Base-by-base conservation (phyloP, 2,329 filamentous ascomycete species). In the Colletotrichum orchidophilum region DNA sequence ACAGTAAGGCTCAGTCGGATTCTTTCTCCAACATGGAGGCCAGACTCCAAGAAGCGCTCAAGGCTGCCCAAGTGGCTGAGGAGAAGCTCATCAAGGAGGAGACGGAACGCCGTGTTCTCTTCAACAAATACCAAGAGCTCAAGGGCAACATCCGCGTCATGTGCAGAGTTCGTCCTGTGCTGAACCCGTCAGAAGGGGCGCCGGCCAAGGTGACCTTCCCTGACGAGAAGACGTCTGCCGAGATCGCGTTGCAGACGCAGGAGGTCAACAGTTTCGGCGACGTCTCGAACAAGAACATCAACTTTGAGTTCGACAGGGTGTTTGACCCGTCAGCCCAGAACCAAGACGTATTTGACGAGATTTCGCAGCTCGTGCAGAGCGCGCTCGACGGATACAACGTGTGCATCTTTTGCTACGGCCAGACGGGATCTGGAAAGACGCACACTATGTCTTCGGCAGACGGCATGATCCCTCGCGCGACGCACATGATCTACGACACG, bases 121-220 rank as follows among this genome's bases (percentile, higher is more conserved):
- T 98, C 85, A 98, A 98, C 82, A 96, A 97, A 80, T 96, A 99
- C 57, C 95, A 99, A 80, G 96, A 99, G 78, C 89, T 99, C 71
- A 98, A 97, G 81, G 96, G 96, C 76, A 99, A 99, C 79, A 99
- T 99, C 77, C 93, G 96, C 24, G 96, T 99, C 75, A 99, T 99
- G 90, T 98, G 96, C 78, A 91, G 96, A 79, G 96, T 98, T 31
- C 92, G 97, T 50, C 96, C 96, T 1, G 85, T 92, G 0, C 84
- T 93, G 26, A 85, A 85, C 27, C 75, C 81, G 0, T 81, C 84
- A 0, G 91, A 93, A 68, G 91, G 91, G 7, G 87, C 91, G 27
- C 86, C 90, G 13, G 94, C 96, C 3, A 88, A 90, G 61, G 93
- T 98, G 74, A 86, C 88, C 2, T 97, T 94, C 75, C 95, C 96